Evolutionary conservation across 345 rosid genomes (phyloP).

Genomic region (Gossypium raimondii): DNA sequence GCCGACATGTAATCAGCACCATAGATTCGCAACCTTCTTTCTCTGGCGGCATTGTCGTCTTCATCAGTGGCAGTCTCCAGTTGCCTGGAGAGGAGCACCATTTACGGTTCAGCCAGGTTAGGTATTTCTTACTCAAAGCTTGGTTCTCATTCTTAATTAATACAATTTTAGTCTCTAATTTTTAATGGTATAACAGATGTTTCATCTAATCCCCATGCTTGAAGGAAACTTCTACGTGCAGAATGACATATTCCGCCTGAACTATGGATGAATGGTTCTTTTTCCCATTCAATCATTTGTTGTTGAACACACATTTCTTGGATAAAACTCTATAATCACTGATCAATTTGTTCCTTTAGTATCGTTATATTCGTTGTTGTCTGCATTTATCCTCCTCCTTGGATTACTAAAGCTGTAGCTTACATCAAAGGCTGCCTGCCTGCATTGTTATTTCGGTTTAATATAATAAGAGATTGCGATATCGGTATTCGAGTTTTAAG

Average conservation of each 20-base stretch:
- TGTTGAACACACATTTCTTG: not conserved
- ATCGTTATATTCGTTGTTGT: not conserved
- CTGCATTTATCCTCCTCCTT: not conserved
- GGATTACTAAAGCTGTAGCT: too few relatives aligned
- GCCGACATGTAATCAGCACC: conserved; percentile 64
- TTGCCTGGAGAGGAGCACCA: conserved; percentile 70
- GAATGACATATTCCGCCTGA: conserved; percentile 85
- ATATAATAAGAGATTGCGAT: too few relatives aligned
- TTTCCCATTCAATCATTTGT: not conserved
- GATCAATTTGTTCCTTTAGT: not conserved
- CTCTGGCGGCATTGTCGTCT: conserved; percentile 54
- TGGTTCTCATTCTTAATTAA: not conserved
- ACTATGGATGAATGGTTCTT: conserved; percentile 48
- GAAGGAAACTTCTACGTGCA: conserved; percentile 66
- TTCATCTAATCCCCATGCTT: conserved; percentile 52
- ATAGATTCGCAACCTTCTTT: conserved; percentile 67
- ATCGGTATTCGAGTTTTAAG: too few relatives aligned
- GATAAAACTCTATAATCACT: not conserved
- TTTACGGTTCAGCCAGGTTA: conserved; percentile 78
- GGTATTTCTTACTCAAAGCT: not conserved
- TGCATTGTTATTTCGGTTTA: too few relatives aligned
- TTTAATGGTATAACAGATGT: conserved; percentile 44
- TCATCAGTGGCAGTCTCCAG: conserved; percentile 75
- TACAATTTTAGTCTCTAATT: not conserved
- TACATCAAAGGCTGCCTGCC: too few relatives aligned